Percentiles rank a stretch among this genome's conserved stretches.
These are phyloP conservation scores for Penicillium sp. DNA, from an alignment of 2,329 filamentous ascomycete species.

Conservation along the genomic window DNA sequence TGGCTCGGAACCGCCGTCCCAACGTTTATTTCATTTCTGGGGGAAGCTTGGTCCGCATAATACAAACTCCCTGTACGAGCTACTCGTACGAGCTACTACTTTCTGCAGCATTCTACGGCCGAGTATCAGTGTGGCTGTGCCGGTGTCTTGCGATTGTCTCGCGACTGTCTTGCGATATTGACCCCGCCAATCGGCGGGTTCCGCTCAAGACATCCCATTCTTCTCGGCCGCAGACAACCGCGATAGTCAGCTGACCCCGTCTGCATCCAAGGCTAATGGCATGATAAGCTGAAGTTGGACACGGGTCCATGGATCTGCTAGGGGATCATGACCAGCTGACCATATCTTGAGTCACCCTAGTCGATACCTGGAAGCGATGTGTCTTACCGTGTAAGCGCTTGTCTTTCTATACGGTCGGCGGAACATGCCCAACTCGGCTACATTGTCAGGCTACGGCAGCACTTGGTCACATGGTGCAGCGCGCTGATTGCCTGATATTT, in stretches of 20 bases:
- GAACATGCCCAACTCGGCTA: background rate
- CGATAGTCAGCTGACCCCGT: constrained; percentile 11
- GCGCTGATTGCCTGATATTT: constrained; percentile 8
- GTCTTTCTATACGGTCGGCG: constrained; percentile 3
- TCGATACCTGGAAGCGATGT: background rate
- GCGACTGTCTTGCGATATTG: constrained; percentile 1
- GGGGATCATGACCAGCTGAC: constrained; percentile 7
- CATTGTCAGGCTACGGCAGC: background rate
- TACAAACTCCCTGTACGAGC: too few species aligned
- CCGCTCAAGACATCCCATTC: constrained; percentile 1
- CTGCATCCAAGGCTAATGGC: background rate
- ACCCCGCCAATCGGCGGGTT: constrained; percentile 10
- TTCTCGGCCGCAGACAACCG: constrained; percentile 4
- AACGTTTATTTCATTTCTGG: constrained; percentile 2
- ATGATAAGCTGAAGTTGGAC: constrained; percentile 7
- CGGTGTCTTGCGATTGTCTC: constrained; percentile 3
- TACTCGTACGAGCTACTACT: background rate
- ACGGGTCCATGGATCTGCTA: constrained; percentile 5
- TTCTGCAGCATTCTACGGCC: background rate
- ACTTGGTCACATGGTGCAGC: constrained; percentile 1
- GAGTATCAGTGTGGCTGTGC: constrained; percentile 6
- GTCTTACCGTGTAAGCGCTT: constrained; percentile 4
- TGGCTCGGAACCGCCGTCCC: constrained; percentile 3
- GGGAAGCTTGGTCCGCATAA: background rate
- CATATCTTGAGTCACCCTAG: constrained; percentile 4